Evolutionary conservation across 371 early-diverging fungal species (phyloP).

Genomic region (Quaeritorhiza haematococci): DNA sequence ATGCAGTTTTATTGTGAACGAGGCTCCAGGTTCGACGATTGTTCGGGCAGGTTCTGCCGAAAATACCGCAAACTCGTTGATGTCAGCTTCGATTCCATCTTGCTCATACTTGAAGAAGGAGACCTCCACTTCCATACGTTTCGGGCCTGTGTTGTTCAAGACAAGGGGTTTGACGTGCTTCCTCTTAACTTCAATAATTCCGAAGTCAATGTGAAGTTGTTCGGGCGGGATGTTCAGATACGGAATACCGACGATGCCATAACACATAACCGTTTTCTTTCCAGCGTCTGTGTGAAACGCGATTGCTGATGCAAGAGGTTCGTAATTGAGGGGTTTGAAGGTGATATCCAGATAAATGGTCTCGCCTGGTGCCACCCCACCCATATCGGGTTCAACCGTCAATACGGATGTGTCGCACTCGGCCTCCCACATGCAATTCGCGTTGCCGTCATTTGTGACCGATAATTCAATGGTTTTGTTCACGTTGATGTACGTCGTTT

Average conservation of each 20-base stretch:
- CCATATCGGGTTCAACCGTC: slow-evolving; percentile 24
- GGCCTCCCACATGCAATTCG: slow-evolving; percentile 41
- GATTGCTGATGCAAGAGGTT: slow-evolving; percentile 33
- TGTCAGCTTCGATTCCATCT: slow-evolving; percentile 24
- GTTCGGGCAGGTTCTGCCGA: slow-evolving; percentile 37
- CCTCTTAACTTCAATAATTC: slow-evolving; percentile 43
- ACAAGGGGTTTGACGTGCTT: slow-evolving; percentile 28
- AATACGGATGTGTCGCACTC: slow-evolving; percentile 19
- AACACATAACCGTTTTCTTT: slow-evolving; percentile 37
- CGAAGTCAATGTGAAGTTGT: slow-evolving; percentile 37
- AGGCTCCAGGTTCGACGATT: slow-evolving; percentile 27
- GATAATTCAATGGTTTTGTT: slow-evolving; percentile 38
- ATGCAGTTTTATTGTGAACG: slow-evolving; percentile 20
- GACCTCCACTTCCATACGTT: slow-evolving; percentile 39
- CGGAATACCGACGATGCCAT: slow-evolving; percentile 56
- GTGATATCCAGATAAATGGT: slow-evolving; percentile 25
- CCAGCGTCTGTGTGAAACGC: slow-evolving; percentile 48
- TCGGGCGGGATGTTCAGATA: slow-evolving; percentile 39
- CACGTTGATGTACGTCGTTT: slow-evolving; percentile 47
- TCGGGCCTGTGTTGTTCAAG: slow-evolving; percentile 42
- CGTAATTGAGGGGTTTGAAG: slow-evolving; percentile 39
- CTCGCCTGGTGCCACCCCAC: slow-evolving; percentile 32
- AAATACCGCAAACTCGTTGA: slow-evolving; percentile 41
- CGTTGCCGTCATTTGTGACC: slow-evolving; percentile 51
- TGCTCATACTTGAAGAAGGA: slow-evolving; percentile 17